Conservation (phyloP, 2,329 filamentous ascomycete species). For the Microdochium bolleyi region DNA sequence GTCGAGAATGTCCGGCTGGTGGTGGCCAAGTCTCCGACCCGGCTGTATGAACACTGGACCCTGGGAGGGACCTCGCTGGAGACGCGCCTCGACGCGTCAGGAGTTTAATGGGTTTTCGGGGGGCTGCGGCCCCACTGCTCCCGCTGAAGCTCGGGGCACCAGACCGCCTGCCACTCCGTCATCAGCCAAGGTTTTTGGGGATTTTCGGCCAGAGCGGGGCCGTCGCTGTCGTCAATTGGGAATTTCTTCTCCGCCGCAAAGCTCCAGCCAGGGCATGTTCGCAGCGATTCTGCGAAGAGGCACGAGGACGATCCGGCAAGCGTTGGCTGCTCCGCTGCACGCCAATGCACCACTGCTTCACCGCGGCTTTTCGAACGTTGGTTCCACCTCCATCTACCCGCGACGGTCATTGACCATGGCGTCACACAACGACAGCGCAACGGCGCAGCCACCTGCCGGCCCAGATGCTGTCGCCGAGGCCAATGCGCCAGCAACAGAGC, state of each 20-base stretch:
- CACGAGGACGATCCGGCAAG: too few relatives aligned
- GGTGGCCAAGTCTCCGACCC: too few relatives aligned
- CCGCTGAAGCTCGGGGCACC: background rate
- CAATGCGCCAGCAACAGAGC: background rate
- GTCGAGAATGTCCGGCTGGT: too few relatives aligned
- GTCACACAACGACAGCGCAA: too few relatives aligned
- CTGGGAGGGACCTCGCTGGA: background rate
- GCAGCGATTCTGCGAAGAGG: too few relatives aligned
- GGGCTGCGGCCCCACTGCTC: background rate
- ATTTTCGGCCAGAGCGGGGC: background rate
- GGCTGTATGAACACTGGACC: too few relatives aligned
- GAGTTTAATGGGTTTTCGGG: slow-evolving; percentile 1
- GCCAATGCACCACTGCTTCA: too few relatives aligned
- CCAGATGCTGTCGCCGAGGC: background rate
- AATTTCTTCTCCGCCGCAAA: background rate
- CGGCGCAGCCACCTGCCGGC: background rate
- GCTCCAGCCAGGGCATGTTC: too few relatives aligned
- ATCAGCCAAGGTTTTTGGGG: background rate
- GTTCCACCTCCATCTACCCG: too few relatives aligned
- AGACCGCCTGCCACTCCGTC: background rate
- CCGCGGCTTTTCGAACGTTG: too few relatives aligned
- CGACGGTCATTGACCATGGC: too few relatives aligned
- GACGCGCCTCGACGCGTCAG: slow-evolving; percentile 3
- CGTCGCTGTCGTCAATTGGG: background rate
- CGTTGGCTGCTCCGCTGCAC: too few relatives aligned